Evolutionary conservation across 805 yeast genomes (phyloP).

Genomic region (Blastobotrys peoriensis): DNA sequence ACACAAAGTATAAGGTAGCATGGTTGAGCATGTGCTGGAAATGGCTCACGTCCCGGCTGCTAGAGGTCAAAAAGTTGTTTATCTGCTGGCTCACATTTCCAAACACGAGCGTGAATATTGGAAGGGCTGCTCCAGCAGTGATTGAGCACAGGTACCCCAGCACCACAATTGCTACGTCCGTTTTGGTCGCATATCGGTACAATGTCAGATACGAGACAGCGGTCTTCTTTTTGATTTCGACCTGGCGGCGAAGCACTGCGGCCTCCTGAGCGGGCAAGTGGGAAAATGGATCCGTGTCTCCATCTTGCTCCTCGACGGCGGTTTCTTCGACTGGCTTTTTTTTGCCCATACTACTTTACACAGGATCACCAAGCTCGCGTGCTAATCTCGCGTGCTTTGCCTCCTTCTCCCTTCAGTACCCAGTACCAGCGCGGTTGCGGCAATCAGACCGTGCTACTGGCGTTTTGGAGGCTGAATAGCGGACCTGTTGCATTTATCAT

Average conservation of each 20-base stretch:
- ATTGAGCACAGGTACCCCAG: slow-evolving; percentile 30
- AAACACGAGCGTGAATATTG: slow-evolving; percentile 37
- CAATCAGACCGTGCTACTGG: too few relatives aligned
- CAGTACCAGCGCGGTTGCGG: too few relatives aligned
- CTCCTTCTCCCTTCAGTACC: too few relatives aligned
- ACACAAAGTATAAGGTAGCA: slow-evolving; percentile 35
- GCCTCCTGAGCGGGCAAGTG: slow-evolving; percentile 29
- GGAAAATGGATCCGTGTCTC: slow-evolving; percentile 24
- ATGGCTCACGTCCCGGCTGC: slow-evolving; percentile 18
- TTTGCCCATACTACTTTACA: too few relatives aligned
- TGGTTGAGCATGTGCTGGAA: slow-evolving; percentile 34
- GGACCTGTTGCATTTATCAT: too few relatives aligned
- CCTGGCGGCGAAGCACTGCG: slow-evolving; percentile 30
- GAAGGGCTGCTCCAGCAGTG: slow-evolving; percentile 37
- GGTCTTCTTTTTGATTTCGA: slow-evolving; percentile 16
- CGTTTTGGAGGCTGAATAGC: too few relatives aligned
- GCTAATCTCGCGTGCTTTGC: too few relatives aligned
- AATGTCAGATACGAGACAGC: slow-evolving; percentile 26
- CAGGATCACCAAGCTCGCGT: too few relatives aligned
- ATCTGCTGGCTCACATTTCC: slow-evolving; percentile 36
- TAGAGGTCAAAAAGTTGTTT: slow-evolving; percentile 27
- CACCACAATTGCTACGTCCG: slow-evolving; percentile 26
- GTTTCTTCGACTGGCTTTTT: too few relatives aligned
- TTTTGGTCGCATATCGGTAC: slow-evolving; percentile 31
- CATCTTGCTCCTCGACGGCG: slow-evolving; percentile 11